phyloP scores from a whole-genome alignment of 2,329 filamentous ascomycete genomes.

The Claviceps cyperi region DNA sequence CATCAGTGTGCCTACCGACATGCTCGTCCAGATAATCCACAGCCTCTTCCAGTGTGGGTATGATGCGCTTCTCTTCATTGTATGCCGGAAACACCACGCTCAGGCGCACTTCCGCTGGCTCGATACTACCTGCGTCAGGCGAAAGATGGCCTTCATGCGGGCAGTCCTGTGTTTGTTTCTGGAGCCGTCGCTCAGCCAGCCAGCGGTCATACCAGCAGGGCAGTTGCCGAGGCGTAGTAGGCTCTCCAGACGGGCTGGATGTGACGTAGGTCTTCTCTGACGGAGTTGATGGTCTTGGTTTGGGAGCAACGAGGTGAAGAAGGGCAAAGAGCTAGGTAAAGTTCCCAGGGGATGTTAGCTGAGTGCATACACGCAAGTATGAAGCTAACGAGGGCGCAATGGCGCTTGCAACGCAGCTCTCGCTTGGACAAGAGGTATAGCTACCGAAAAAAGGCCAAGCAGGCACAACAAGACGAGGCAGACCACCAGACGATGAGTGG shows the following conservation, averaged over 20 bases:
- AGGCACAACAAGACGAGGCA: slow-evolving; percentile 20
- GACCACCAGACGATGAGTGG: slow-evolving; percentile 24
- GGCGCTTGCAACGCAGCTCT: too few species aligned
- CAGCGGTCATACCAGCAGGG: slow-evolving; percentile 81
- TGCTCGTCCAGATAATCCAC: slow-evolving; percentile 69
- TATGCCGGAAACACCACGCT: slow-evolving; percentile 89
- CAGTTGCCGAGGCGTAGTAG: slow-evolving; percentile 32
- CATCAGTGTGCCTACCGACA: slow-evolving; percentile 42
- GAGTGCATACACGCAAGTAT: not conserved
- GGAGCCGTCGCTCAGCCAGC: slow-evolving; percentile 44
- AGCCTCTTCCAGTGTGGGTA: slow-evolving; percentile 78
- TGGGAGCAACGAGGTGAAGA: slow-evolving; percentile 64
- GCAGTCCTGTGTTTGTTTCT: slow-evolving; percentile 22
- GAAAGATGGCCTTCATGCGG: slow-evolving; percentile 25
- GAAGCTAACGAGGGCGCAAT: not conserved
- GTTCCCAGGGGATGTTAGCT: slow-evolving; percentile 5
- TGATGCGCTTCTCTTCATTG: slow-evolving; percentile 77
- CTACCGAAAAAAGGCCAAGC: slow-evolving; percentile 23
- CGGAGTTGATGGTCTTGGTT: slow-evolving; percentile 55
- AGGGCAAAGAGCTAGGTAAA: slow-evolving; percentile 39
- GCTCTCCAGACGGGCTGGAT: slow-evolving; percentile 41
- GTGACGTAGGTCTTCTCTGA: slow-evolving; percentile 82
- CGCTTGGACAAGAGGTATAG: slow-evolving; percentile 5
- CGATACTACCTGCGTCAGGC: slow-evolving; percentile 44
- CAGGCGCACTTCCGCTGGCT: slow-evolving; percentile 68